These are phyloP conservation scores for Aspergillus sparsus DNA, from an alignment of 495 filamentous ascomycete genomes.

Conservation along the genomic window DNA sequence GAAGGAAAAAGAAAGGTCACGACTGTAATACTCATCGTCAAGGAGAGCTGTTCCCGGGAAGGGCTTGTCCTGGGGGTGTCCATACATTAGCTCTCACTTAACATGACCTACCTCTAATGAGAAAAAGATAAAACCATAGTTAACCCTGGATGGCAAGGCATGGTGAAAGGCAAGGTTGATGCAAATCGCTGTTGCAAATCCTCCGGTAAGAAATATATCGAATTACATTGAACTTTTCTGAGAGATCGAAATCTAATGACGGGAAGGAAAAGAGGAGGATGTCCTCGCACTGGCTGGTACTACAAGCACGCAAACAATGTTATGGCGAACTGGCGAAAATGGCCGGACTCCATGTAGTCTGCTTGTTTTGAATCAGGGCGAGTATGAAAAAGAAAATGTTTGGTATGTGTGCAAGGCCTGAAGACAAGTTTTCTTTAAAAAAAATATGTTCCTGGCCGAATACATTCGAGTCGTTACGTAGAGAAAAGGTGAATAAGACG, in stretches of 20 bases:
- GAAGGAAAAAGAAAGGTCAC: neutral
- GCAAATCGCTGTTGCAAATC: neutral
- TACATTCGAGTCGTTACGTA: slow-evolving; percentile 54
- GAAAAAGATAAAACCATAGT: neutral
- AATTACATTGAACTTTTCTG: slow-evolving; percentile 15
- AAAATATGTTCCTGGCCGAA: slow-evolving; percentile 38
- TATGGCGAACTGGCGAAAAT: slow-evolving; percentile 37
- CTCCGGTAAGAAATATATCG: neutral
- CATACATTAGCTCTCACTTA: slow-evolving; percentile 9
- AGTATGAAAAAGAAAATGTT: slow-evolving; percentile 4
- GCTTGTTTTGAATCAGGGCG: slow-evolving; percentile 14
- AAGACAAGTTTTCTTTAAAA: slow-evolving; percentile 19
- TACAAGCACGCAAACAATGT: slow-evolving; percentile 44
- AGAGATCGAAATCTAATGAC: slow-evolving; percentile 9
- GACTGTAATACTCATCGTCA: neutral
- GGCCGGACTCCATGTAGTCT: slow-evolving; percentile 27
- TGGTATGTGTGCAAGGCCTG: slow-evolving; percentile 22
- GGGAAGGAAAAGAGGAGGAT: slow-evolving; percentile 6
- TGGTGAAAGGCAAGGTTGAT: neutral
- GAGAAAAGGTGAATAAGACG: slow-evolving; percentile 39
- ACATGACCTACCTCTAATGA: slow-evolving; percentile 13
- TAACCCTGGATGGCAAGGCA: neutral
- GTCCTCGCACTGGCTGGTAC: slow-evolving; percentile 30
- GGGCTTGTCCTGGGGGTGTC: neutral
- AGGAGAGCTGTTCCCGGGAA: neutral